These are phyloP conservation scores for Lentinula lateritia DNA, from an alignment of 768 basidiomycete species.

Conservation along the genomic window DNA sequence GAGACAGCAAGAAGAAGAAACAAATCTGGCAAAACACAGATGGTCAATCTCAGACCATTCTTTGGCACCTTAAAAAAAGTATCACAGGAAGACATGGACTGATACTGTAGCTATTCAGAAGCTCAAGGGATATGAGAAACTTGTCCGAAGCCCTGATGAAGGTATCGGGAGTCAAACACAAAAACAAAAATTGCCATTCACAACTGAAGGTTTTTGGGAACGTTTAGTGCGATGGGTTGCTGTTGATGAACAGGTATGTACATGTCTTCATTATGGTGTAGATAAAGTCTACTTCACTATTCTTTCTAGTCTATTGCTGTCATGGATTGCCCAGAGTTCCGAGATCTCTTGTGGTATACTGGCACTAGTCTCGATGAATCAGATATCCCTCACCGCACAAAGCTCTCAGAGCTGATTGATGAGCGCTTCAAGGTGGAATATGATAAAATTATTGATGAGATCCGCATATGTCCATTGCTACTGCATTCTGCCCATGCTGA, in stretches of 20 bases:
- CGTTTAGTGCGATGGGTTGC: slow-evolving; percentile 17
- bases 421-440: slow-evolving; percentile 13
- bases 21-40: slow-evolving; percentile 13
- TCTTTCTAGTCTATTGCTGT: slow-evolving; percentile 21
- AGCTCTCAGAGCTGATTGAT: slow-evolving; percentile 16
- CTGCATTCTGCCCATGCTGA: not conserved
- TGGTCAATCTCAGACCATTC: slow-evolving; percentile 12
- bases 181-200: slow-evolving; percentile 7
- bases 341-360: slow-evolving; percentile 19
- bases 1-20: slow-evolving; percentile 4
- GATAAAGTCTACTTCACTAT: not conserved
- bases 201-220: slow-evolving; percentile 13
- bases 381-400: slow-evolving; percentile 24
- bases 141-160: not conserved
- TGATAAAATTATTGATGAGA: slow-evolving; percentile 9
- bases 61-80: slow-evolving; percentile 6
- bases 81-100: slow-evolving; percentile 9
- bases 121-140: slow-evolving; percentile 11
- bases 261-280: not conserved
- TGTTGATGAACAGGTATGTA: slow-evolving; percentile 19
- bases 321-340: slow-evolving; percentile 19
- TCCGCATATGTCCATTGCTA: slow-evolving; percentile 7
- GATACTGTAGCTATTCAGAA: slow-evolving; percentile 7
- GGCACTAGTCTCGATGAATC: slow-evolving; percentile 15
- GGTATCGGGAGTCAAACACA: not conserved